Percentiles rank a stretch among this genome's conserved stretches.
Evolutionary conservation across 257 asterid genomes (phyloP).

Genomic region (Petrea volubilis): DNA sequence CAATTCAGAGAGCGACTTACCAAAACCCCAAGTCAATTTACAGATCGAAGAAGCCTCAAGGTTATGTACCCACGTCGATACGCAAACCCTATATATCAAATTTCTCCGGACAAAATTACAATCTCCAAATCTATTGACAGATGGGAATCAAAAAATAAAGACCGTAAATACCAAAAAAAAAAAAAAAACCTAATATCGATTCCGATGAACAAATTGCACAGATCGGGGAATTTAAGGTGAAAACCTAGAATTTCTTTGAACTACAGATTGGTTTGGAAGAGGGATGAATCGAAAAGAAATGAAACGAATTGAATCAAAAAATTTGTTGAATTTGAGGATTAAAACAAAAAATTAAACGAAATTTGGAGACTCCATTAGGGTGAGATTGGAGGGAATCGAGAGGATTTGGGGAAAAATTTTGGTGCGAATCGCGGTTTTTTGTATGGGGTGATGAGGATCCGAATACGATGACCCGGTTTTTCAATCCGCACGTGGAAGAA

Average conservation of each 20-base stretch:
- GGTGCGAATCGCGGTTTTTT: slow-evolving; percentile 41
- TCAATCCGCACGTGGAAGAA: slow-evolving; percentile 37
- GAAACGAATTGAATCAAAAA: slow-evolving; percentile 32
- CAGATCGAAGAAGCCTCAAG: slow-evolving; percentile 31
- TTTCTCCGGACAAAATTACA: slow-evolving; percentile 20
- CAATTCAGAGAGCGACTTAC: slow-evolving; percentile 42
- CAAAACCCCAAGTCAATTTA: slow-evolving; percentile 46
- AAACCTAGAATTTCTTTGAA: slow-evolving; percentile 44
- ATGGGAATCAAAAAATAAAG: slow-evolving; percentile 26
- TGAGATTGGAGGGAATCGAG: slow-evolving; percentile 34
- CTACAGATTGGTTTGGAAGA: slow-evolving; percentile 4
- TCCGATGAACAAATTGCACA: slow-evolving; percentile 26
- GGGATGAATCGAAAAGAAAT: slow-evolving; percentile 38
- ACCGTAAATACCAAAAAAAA: neutral
- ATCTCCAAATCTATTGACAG: slow-evolving; percentile 16
- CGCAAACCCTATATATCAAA: slow-evolving; percentile 51
- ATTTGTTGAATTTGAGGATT: slow-evolving; percentile 31
- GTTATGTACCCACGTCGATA: slow-evolving; percentile 29
- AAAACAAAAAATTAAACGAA: slow-evolving; percentile 5
- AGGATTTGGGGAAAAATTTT: slow-evolving; percentile 31
- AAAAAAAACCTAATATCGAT: slow-evolving; percentile 4
- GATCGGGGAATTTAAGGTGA: slow-evolving; percentile 41
- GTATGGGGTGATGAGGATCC: slow-evolving; percentile 51
- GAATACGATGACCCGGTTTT: slow-evolving; percentile 42
- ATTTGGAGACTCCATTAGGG: slow-evolving; percentile 25